Evolutionary conservation across 257 asterid species (phyloP), one percentile per base, ranked within the genome.

Genomic region (Verbascum thapsus): DNA sequence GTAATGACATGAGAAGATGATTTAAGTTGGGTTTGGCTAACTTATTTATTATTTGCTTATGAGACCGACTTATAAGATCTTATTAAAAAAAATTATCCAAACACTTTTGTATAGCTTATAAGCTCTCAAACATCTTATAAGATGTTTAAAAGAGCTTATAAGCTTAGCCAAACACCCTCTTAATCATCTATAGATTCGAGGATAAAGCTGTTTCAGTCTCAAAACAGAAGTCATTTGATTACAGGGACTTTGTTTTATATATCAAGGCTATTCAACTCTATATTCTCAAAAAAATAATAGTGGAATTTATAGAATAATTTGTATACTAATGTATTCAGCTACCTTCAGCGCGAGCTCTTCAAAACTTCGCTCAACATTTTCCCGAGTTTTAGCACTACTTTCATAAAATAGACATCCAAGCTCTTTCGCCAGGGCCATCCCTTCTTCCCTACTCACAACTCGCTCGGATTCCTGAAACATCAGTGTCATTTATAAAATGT

Each of bases 361-460:
- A 74, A 91, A 91, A 76, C 96, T 84, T 43, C 64, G 70, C 71
- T 91, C 91, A 69, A 91, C 96, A 50, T 91, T 91, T 72, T 79
- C 89, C 69, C 98, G 83, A 34, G 96, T 91, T 80, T 70, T 85
- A 65, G 98, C 95, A 70, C 98, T 91, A 76, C 96, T 85, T 81
- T 91, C 98, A 60, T 84, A 70, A 79, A 85, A 91, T 22, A 85
- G 75, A 56, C 85, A 73, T 66, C 98, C 98, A 18, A 88, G 88
- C 67, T 85, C 95, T 75, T 79, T 78, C 7, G 94, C 96, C 18
- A 88, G 81, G 63, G 82, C 56, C 50, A 72, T 38, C 38, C 98
- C 98, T 72, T 91, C 98, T 81, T 91, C 98, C 65, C 82, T 79
- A 56, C 81, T 84, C 43, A 91, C 98, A 53, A 51, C 87, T 54